phyloP scores from a whole-genome alignment of 192 early-diverging fungal species.

The Thamnidium elegans region DNA sequence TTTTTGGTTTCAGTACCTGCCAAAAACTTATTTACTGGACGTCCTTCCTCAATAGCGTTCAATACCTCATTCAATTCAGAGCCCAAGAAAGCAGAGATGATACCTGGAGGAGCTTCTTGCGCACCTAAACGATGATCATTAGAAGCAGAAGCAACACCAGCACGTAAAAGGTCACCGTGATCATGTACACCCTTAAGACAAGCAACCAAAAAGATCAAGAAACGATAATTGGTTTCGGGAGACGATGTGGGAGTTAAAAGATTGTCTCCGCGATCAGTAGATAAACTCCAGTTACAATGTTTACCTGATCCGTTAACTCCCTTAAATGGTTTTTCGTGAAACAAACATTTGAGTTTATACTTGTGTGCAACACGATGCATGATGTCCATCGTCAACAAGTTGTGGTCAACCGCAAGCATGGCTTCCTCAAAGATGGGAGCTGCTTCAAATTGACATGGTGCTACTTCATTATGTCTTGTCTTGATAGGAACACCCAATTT shows the following conservation, averaged over 20 bases:
- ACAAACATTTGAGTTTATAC: constrained; percentile 94
- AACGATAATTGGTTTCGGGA: constrained; percentile 98
- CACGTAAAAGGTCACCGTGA: constrained; percentile 88
- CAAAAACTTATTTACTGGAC: constrained; percentile 81
- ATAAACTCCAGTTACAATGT: constrained; percentile 98
- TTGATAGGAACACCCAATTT: constrained; percentile 96
- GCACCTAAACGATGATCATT: constrained; percentile 99
- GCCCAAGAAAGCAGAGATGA: constrained; percentile 95
- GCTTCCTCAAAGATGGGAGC: constrained; percentile 99
- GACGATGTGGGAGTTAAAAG: constrained; percentile 92
- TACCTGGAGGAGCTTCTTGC: constrained; percentile 94
- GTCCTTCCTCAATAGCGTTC: constrained; percentile 83
- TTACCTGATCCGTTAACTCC: constrained; percentile 98
- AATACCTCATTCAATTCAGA: constrained; percentile 94
- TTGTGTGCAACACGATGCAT: constrained; percentile 96
- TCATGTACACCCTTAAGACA: constrained; percentile 88
- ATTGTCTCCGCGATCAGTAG: constrained; percentile 95
- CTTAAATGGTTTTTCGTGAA: constrained; percentile 99
- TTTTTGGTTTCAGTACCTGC: constrained; percentile 74
- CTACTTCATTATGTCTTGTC: constrained; percentile 99
- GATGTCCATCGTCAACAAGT: constrained; percentile 96
- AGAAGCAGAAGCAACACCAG: constrained; percentile 86
- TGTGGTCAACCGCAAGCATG: constrained; percentile 96
- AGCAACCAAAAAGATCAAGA: constrained; percentile 93
- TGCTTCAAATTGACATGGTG: constrained; percentile 96